A percentile compares a stretch with the other conserved stretches of the same genome.
These are phyloP conservation scores for Mycena olivaceomarginata DNA, from an alignment of 768 basidiomycete species.

Conservation along the genomic window DNA sequence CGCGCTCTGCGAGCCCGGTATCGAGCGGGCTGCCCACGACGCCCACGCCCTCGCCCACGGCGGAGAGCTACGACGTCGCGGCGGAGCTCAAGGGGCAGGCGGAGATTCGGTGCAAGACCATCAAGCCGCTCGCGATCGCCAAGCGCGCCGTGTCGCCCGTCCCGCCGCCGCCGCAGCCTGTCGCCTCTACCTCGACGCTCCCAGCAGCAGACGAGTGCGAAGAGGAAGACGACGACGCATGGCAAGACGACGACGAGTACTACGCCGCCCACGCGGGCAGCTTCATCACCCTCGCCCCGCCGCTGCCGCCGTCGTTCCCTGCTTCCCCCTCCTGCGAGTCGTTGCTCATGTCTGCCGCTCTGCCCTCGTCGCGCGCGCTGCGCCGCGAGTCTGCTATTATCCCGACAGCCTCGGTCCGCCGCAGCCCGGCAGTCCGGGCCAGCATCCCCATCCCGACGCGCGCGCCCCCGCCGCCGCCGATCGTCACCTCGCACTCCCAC, in stretches of 20 bases:
- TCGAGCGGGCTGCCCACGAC: too few relatives aligned
- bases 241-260: too few relatives aligned
- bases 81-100: background rate
- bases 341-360: background rate
- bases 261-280: too few relatives aligned
- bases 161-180: too few relatives aligned
- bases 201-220: background rate
- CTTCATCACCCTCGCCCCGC: background rate
- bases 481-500: background rate
- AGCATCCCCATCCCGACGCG: background rate
- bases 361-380: background rate
- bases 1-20: background rate
- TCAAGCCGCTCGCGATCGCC: too few relatives aligned
- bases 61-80: background rate
- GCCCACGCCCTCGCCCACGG: background rate
- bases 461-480: constrained; percentile 27
- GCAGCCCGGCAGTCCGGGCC: background rate
- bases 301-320: constrained; percentile 18
- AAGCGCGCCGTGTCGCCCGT: too few relatives aligned
- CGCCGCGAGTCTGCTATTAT: constrained; percentile 29
- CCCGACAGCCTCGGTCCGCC: background rate
- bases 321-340: background rate
- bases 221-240: background rate
- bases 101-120: too few relatives aligned
- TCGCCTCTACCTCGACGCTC: background rate